phyloP scores from a whole-genome alignment of 1,139 yeast species.

The Yamadazyma triangularis region DNA sequence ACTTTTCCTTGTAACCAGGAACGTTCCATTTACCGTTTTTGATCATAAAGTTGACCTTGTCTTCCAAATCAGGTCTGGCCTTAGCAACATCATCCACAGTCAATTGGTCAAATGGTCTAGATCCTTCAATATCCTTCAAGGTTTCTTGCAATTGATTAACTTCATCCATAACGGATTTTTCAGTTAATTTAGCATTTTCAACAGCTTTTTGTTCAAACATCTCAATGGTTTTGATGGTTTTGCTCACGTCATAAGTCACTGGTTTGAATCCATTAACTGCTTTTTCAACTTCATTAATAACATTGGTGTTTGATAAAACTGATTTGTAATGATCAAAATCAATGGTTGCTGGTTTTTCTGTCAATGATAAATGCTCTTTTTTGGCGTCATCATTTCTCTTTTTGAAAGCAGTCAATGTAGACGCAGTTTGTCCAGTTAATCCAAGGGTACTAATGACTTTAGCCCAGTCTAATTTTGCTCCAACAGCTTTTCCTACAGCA shows the following conservation, averaged over 20 bases:
- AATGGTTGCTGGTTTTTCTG: conserved; percentile 68
- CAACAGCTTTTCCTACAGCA: conserved; percentile 60
- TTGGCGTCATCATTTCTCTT: conserved; percentile 98
- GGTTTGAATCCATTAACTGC: conserved; percentile 78
- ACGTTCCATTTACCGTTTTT: conserved; percentile 97
- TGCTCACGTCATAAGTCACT: conserved; percentile 76
- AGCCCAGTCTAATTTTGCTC: conserved; percentile 95
- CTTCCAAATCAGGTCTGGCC: conserved; percentile 97
- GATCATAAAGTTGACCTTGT: conserved; percentile 92
- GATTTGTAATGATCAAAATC: conserved; percentile 81
- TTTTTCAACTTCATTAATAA: conserved; percentile 77
- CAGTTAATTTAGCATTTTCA: conserved; percentile 93
- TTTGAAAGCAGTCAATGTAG: conserved; percentile 85
- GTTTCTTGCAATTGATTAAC: conserved; percentile 82
- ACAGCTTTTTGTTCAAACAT: conserved; percentile 93
- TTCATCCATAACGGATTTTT: conserved; percentile 82
- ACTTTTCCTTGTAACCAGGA: conserved; percentile 97
- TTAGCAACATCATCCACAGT: conserved; percentile 91
- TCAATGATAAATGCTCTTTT: conserved; percentile 66
- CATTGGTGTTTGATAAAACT: conserved; percentile 73
- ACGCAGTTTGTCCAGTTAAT: conserved; percentile 87
- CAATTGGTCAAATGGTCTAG: conserved; percentile 96
- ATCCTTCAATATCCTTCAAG: conserved; percentile 87
- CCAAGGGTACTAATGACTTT: conserved; percentile 85
- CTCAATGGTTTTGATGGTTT: conserved; percentile 88